These are phyloP conservation scores for Kodamaea kakaduensis DNA, from an alignment of 805 yeast species.

Conservation along the genomic window DNA sequence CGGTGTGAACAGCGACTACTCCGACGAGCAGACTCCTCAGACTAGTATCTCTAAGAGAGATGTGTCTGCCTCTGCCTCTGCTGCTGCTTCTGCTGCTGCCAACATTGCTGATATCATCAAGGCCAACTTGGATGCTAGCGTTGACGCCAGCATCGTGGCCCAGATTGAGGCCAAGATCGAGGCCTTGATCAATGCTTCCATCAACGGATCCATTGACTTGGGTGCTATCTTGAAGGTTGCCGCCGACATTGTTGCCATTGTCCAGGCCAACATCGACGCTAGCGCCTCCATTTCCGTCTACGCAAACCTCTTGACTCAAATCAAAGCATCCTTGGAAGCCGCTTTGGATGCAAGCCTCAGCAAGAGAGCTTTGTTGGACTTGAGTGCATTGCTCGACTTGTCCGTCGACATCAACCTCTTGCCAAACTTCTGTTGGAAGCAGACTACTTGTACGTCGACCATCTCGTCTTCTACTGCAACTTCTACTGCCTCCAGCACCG, in stretches of 20 bases:
- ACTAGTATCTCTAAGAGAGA: conserved; percentile 7
- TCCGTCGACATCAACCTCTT: conserved; percentile 12
- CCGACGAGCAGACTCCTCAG: conserved; percentile 5
- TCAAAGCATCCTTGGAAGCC: conserved; percentile 1
- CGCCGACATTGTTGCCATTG: background rate
- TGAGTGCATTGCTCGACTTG: conserved; percentile 8
- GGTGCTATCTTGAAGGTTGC: no score
- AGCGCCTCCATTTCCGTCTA: no score
- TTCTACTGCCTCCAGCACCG: conserved; percentile 4
- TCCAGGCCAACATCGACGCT: conserved; percentile 3
- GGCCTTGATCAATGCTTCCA: no score
- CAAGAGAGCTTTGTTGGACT: conserved; percentile 9
- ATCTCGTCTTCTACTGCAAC: background rate
- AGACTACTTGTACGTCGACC: conserved; percentile 9
- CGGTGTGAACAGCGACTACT: conserved; percentile 9
- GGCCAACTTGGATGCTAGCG: no score
- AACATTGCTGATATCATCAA: no score
- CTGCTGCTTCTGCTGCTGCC: no score
- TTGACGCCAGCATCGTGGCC: no score
- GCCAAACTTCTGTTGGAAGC: conserved; percentile 18
- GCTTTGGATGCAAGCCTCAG: background rate
- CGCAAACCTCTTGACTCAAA: conserved; percentile 3
- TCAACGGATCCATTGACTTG: no score
- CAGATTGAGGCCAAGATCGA: no score
- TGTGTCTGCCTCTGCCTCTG: no score